Evolutionary conservation across 2,329 filamentous ascomycete genomes (phyloP), one percentile per base, ranked within the genome.

Genomic region (Fonsecaea multimorphosa): DNA sequence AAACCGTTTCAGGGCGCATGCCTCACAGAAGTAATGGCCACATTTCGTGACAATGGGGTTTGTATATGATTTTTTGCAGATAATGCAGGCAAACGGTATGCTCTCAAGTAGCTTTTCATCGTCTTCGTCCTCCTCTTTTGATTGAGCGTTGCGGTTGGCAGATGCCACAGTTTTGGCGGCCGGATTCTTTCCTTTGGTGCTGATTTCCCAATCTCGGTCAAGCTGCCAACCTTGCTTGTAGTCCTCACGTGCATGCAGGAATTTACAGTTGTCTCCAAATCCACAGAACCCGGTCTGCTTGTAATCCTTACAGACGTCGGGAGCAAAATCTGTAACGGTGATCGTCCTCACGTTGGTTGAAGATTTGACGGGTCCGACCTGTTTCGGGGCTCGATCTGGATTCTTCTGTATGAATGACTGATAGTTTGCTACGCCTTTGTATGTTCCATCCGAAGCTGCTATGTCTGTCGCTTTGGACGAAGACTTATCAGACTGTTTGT

Each of bases 221-320:
- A 99, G 84, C 76, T 98, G 92, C 95, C 95, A 99, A 2, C 95
- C 95, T 75, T 93, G 90, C 72, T 94, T 92, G 73, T 88, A 88
- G 73, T 87, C 85, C 71, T 87, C 86, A 46, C 87, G 79, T 9
- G 83, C 82, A 71, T 89, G 87, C 19, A 87, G 76, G 74, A 86
- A 89, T 71, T 88, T 96, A 81, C 93, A 97, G 67, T 84, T 88
- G 75, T 95, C 91, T 31, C 72, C 72, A 61, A 72, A 85, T 9
- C 84, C 86, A 71, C 86, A 90, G 74, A 87, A 89, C 0, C 90
- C 90, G 0, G 89, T 95, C 73, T 91, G 86, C 72, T 94, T 94
- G 78, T 92, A 95, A 75, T 98, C 95, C 77, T 98, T 98, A 79
- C 95, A 99, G 0, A 96, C 91, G 71, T 98, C 94, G 0, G 94